Percentiles rank a stretch among this genome's conserved stretches.
Conservation (phyloP, 2,329 filamentous ascomycete species). For the Sporothrix humicola region DNA sequence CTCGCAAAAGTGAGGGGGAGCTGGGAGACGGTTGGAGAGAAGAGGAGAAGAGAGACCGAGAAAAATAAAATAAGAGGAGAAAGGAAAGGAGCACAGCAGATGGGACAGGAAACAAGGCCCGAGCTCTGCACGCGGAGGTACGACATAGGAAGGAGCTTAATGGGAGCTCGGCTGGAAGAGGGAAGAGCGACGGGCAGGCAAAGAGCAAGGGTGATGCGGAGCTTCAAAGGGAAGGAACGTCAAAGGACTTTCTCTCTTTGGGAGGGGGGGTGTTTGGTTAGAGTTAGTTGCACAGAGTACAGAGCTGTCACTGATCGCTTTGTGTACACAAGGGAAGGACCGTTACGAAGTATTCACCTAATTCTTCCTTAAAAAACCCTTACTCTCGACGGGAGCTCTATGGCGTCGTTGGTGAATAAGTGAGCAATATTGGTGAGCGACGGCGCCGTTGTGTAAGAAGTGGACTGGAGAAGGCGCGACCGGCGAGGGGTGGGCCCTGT, state of each 20-base stretch:
- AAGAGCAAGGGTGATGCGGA: background rate
- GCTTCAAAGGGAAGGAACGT: conserved; percentile 9
- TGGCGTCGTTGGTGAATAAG: conserved; percentile 4
- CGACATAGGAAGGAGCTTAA: conserved; percentile 11
- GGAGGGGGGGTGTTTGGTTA: background rate
- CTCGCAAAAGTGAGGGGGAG: background rate
- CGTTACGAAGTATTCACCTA: background rate
- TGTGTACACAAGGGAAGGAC: background rate
- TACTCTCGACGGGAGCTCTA: background rate
- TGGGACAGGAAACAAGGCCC: background rate
- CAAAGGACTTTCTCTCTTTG: background rate
- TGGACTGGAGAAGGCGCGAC: conserved; percentile 5
- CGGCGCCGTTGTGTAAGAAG: background rate
- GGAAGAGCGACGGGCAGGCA: background rate
- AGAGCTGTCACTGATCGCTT: background rate
- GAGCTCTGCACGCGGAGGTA: background rate
- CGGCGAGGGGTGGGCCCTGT: conserved; percentile 18
- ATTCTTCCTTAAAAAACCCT: no score
- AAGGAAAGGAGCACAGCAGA: background rate
- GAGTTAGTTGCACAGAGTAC: background rate
- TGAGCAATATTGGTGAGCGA: background rate
- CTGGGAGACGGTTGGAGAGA: background rate
- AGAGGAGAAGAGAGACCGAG: background rate
- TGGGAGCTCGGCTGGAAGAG: conserved; percentile 4
- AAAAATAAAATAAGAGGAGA: background rate